Conservation (phyloP, 106 monocot genomes). For the Apostasia shenzhenica region DNA sequence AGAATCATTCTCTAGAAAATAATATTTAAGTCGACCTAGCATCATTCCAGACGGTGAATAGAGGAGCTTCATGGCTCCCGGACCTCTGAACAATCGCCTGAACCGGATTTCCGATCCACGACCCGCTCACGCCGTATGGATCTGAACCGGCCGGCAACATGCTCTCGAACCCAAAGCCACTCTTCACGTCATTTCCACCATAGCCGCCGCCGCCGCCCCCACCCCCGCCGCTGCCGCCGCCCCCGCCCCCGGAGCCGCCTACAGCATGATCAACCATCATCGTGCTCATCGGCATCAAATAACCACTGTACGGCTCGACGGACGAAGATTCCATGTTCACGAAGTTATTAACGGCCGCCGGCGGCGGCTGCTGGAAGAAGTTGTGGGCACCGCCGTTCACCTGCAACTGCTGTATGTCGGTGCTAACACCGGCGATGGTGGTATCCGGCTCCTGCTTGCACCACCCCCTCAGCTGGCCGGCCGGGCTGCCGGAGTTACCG, state of each 20-base stretch:
- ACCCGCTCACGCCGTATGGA: constrained; percentile 24
- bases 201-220: constrained; percentile 15
- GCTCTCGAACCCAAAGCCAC: constrained; percentile 13
- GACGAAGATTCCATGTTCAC: constrained; percentile 5
- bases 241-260: constrained; percentile 13
- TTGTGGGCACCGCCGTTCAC: constrained; percentile 50
- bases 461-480: constrained; percentile 15
- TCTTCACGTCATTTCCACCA: constrained; percentile 21
- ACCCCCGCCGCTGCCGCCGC: constrained; percentile 17
- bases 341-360: constrained; percentile 1
- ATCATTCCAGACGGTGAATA: constrained; percentile 52
- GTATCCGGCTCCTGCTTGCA: constrained; percentile 70
- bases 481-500: constrained; percentile 1
- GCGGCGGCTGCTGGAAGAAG: constrained; percentile 36
- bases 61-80: constrained; percentile 25
- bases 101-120: background rate
- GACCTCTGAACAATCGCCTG: constrained; percentile 25
- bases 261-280: constrained; percentile 33
- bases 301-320: constrained; percentile 11
- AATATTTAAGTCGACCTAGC: constrained; percentile 4
- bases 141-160: constrained; percentile 9
- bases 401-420: constrained; percentile 9
- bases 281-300: constrained; percentile 35
- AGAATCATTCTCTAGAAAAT: constrained; percentile 27
- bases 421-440: constrained; percentile 16